Base-by-base conservation (phyloP, 805 yeast genomes). In the Monosporozyma yasuniensis region DNA sequence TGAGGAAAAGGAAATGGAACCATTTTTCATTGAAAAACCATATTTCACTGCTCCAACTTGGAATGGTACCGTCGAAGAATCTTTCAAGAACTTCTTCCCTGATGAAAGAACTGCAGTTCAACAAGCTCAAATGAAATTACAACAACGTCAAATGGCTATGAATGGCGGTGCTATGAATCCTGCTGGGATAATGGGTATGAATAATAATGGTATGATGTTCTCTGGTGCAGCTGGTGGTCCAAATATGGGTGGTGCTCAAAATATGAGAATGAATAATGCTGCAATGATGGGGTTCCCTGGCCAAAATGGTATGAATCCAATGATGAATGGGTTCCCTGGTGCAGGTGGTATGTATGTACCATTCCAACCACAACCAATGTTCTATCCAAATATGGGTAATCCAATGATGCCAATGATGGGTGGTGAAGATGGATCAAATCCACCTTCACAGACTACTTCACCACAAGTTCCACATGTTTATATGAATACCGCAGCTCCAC, bases 41-140 rank as follows among this genome's bases (percentile, higher is more conserved):
- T 87, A 77, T 63, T 72, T 73, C 39, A 83, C 91, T 0, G 82
- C 87, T 9, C 95, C 95, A 47, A 83, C 90, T 0, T 86, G 95
- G 95, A 72, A 74, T 21, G 68, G 75, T 45, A 79, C 81, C 2
- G 65, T 76, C 22, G 84, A 79, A 42, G 80, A 77, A 50, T 72
- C 83, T 1, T 79, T 79, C 65, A 75, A 72, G 49, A 66, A 70
- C 16, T 63, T 77, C 38, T 80, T 81, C 66, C 77, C 81, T 2
- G 72, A 72, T 49, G 63, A 62, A 48, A 53, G 57, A 27, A 54
- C 61, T n/a, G 59, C 63, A 9, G 53, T 59, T 34, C 65, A 61
- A 49, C 56, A 56, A 41, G 57, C 67, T 16, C 67, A 64, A 51
- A 50, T 56, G 47, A 63, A 55, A 48, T 51, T 63, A 50, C 68